phyloP scores from a whole-genome alignment of 1,284 basidiomycete genomes.

The Irpex sp. region DNA sequence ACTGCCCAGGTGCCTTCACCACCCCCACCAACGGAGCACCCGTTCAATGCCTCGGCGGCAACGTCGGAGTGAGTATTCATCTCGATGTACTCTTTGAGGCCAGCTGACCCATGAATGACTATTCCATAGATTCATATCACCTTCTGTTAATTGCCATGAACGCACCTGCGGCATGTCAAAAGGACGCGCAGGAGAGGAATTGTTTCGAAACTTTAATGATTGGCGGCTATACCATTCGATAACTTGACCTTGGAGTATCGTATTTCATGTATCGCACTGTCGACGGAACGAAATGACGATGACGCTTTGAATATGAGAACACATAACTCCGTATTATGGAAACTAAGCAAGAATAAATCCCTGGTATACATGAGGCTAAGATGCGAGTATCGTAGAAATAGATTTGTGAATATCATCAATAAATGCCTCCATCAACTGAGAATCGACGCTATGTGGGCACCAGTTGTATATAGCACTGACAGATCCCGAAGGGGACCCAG shows the following conservation, averaged over 20 bases:
- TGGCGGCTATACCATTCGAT: neutral
- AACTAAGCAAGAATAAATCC: too few species aligned
- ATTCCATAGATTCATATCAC: neutral
- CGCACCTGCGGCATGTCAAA: neutral
- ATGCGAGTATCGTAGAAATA: neutral
- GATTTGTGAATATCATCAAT: constrained; percentile 15
- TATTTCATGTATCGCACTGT: neutral
- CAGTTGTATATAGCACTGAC: constrained; percentile 33
- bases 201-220: neutral
- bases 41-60: neutral
- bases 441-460: constrained; percentile 29
- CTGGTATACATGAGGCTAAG: neutral
- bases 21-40: neutral
- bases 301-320: too few species aligned
- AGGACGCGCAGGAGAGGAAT: neutral
- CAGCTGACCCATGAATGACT: neutral
- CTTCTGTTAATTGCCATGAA: neutral
- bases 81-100: neutral
- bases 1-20: constrained; percentile 7
- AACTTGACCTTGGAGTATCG: neutral
- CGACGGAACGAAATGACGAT: neutral
- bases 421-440: constrained; percentile 28
- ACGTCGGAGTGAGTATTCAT: neutral
- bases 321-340: too few species aligned
- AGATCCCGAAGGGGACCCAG: constrained; percentile 31